Conservation (phyloP, 352 stramenopile genomes). For the Peronospora tabacina region DNA sequence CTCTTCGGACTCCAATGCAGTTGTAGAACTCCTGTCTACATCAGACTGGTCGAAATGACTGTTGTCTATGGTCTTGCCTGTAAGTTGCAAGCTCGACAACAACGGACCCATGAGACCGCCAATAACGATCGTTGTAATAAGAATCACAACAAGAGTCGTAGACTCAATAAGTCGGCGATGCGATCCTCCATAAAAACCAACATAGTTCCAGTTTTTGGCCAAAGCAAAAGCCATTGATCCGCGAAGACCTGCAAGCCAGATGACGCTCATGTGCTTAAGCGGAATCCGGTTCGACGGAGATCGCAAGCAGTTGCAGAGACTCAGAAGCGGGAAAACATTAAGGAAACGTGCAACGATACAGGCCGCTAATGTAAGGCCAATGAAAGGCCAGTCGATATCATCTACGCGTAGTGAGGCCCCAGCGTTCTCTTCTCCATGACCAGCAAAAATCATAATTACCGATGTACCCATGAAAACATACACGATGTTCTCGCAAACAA, state of each 20-base stretch:
- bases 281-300: conserved; percentile 50
- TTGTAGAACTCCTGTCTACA: conserved; percentile 33
- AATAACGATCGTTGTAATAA: conserved; percentile 81
- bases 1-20: conserved; percentile 28
- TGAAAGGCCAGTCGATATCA: conserved; percentile 79
- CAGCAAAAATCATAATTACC: conserved; percentile 76
- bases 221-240: conserved; percentile 91
- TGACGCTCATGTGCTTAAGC: conserved; percentile 68
- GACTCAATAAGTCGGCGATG: conserved; percentile 80
- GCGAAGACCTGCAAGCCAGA: conserved; percentile 90
- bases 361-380: conserved; percentile 60
- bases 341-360: conserved; percentile 63
- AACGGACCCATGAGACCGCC: conserved; percentile 69
- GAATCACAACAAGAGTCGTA: conserved; percentile 81
- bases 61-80: conserved; percentile 33
- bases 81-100: conserved; percentile 41
- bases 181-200: conserved; percentile 52
- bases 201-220: conserved; percentile 80
- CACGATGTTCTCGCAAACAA: conserved; percentile 78
- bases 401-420: conserved; percentile 57
- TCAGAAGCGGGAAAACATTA: conserved; percentile 73
- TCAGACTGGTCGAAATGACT: conserved; percentile 31
- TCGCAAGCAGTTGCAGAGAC: conserved; percentile 64
- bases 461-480: conserved; percentile 86
- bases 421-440: conserved; percentile 48